Percentiles rank a stretch among this genome's conserved stretches.
Conservation (phyloP, 306 rosid genomes). For the Lupinus albus region DNA sequence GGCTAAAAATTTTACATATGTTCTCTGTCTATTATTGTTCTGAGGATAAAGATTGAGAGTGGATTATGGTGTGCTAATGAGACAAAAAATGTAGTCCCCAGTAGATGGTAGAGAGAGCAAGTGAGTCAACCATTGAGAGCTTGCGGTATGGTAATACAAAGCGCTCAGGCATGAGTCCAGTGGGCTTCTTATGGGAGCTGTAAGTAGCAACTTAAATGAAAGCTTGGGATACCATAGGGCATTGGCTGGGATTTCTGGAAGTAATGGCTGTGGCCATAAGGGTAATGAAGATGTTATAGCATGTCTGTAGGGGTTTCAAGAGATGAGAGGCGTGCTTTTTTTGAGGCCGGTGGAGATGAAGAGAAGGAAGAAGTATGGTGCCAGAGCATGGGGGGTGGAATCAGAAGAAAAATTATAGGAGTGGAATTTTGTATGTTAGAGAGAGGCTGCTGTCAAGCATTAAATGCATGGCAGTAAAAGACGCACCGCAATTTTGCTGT, state of each 20-base stretch:
- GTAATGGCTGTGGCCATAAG: background rate
- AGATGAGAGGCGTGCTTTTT: background rate
- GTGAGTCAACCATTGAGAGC: background rate
- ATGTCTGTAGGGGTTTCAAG: background rate
- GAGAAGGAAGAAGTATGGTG: background rate
- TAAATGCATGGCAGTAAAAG: background rate
- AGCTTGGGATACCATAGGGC: background rate
- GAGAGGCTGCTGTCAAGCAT: slow-evolving; percentile 7
- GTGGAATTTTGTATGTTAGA: slow-evolving; percentile 7
- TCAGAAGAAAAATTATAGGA: slow-evolving; percentile 3
- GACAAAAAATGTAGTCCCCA: background rate
- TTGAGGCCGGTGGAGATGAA: background rate
- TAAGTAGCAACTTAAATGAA: background rate
- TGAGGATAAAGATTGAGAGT: background rate
- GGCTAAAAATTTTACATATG: background rate
- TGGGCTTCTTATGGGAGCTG: background rate
- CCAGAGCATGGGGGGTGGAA: background rate
- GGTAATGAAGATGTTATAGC: background rate
- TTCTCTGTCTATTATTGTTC: background rate
- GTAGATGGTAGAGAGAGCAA: background rate
- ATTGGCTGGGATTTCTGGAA: background rate
- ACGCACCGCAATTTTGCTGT: background rate
- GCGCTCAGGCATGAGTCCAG: background rate
- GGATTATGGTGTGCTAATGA: background rate
- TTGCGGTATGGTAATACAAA: background rate